Percentiles rank a stretch among this genome's conserved stretches.
Conservation (phyloP, 2,329 filamentous ascomycete species). For the Xylaria sp. region DNA sequence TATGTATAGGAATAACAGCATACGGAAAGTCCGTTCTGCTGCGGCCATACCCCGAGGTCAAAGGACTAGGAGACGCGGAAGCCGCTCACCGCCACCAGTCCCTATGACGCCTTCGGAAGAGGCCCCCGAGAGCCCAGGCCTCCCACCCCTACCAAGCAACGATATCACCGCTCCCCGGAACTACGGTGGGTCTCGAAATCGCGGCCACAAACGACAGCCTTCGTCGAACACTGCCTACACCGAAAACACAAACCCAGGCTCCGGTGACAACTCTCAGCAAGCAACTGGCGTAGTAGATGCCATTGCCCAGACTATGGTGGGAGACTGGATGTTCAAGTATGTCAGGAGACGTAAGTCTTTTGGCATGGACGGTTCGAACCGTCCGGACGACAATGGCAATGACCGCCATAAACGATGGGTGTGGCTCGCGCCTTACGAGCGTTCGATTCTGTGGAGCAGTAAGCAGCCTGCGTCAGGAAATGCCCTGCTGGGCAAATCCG, state of each 20-base stretch:
- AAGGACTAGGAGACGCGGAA: constrained; percentile 53
- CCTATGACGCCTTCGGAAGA: constrained; percentile 70
- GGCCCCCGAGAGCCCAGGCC: constrained; percentile 67
- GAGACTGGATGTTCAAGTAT: constrained; percentile 96
- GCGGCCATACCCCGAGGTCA: constrained; percentile 66
- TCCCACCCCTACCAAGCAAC: constrained; percentile 75
- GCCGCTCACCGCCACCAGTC: constrained; percentile 65
- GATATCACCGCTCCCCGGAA: constrained; percentile 66
- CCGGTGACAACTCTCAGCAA: constrained; percentile 62
- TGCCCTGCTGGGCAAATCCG: constrained; percentile 90
- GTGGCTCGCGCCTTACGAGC: constrained; percentile 95
- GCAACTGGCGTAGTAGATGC: constrained; percentile 87
- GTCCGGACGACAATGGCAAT: constrained; percentile 70
- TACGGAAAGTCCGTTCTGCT: constrained; percentile 85
- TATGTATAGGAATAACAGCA: constrained; percentile 61
- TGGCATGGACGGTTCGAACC: constrained; percentile 69
- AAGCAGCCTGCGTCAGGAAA: constrained; percentile 90
- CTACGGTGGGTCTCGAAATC: constrained; percentile 46
- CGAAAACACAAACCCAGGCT: constrained; percentile 50
- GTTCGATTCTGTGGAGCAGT: constrained; percentile 96
- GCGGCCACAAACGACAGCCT: constrained; percentile 56
- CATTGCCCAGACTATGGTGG: constrained; percentile 97
- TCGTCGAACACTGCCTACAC: constrained; percentile 61
- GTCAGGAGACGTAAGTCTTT: constrained; percentile 88
- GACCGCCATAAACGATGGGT: constrained; percentile 96